Evolutionary conservation across 176 grass and related monocot genomes (phyloP), one percentile per base, ranked within the genome.

Genomic region (Aegilops longissima): DNA sequence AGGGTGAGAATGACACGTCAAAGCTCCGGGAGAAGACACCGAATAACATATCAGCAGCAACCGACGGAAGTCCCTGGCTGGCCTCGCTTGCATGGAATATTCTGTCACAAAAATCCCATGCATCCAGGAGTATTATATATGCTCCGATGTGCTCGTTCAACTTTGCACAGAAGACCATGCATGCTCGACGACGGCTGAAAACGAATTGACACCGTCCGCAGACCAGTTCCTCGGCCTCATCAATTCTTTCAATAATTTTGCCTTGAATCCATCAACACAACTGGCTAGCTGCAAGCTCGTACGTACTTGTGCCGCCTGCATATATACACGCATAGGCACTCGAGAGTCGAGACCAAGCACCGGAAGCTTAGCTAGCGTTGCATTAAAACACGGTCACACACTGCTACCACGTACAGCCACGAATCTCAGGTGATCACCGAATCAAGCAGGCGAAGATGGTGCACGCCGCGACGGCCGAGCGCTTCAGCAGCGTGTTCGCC

Each of bases 401-500:
- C 51, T 42, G 11, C 42, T 47, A 13, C 45, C 45, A 47, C 25
- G 25, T 25, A 25, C 7, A 4, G n/a, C n/a, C 0, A 10, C 21
- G 9, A 62, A 4, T 62, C 34, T 24, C 36, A 23, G 20, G 35
- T 23, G 36, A 72, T 72, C 69, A 44, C 5, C 20, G 25, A 20
- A 35, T 0, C 64, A 17, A 74, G 71, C 12, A 75, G 9, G 6
- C 6, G 18, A 20, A 77, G 16, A 77, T 77, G 74, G 47, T 34
- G 27, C 45, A 33, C 4, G 4, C 16, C 9, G 9, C 47, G 27
- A 77, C 75, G 27, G 17, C 65, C 34, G 77, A 84, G 3, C 8
- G 24, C 25, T 76, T 88, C 5, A 51, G 77, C 66, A 74, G 74
- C 6, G 9, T 90, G 1, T 90, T 90, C 73, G 27, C 63, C 3